Evolutionary conservation across 176 grass and related monocot genomes (phyloP).

Genomic region (Dendrocalamus sinicus): DNA sequence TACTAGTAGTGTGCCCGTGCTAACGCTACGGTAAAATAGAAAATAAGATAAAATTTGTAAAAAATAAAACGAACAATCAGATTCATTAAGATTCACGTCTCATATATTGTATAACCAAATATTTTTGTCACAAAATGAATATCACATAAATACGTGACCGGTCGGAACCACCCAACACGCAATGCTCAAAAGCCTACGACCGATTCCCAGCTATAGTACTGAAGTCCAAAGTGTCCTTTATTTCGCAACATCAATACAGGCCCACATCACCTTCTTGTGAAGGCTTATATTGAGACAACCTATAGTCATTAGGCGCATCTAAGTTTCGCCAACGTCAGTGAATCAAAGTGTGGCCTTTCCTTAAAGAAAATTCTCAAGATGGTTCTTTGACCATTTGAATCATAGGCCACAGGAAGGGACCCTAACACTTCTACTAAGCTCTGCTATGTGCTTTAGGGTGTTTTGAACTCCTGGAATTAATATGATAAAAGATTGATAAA

Average conservation of each 20-base stretch:
- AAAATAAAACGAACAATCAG: too few species aligned
- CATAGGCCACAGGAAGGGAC: background rate
- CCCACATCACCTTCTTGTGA: background rate
- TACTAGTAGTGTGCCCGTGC: too few species aligned
- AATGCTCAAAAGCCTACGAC: too few species aligned
- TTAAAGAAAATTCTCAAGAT: background rate
- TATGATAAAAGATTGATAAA: conserved; percentile 19
- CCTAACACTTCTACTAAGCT: background rate
- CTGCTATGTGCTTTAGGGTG: background rate
- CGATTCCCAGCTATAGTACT: background rate
- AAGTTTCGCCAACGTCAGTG: background rate
- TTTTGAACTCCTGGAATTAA: conserved; percentile 11
- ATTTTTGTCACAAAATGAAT: too few species aligned
- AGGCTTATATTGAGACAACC: conserved; percentile 4
- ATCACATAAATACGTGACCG: too few species aligned
- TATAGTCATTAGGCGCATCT: background rate
- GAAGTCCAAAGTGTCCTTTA: background rate
- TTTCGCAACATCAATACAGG: background rate
- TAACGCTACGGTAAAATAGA: too few species aligned
- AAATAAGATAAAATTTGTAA: too few species aligned
- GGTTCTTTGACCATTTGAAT: background rate
- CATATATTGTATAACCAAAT: too few species aligned
- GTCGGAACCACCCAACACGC: too few species aligned
- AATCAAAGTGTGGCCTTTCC: background rate
- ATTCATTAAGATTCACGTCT: too few species aligned